These are phyloP conservation scores for Acephala macrosclerotiorum DNA, from an alignment of 2,329 filamentous ascomycete genomes.

Conservation along the genomic window DNA sequence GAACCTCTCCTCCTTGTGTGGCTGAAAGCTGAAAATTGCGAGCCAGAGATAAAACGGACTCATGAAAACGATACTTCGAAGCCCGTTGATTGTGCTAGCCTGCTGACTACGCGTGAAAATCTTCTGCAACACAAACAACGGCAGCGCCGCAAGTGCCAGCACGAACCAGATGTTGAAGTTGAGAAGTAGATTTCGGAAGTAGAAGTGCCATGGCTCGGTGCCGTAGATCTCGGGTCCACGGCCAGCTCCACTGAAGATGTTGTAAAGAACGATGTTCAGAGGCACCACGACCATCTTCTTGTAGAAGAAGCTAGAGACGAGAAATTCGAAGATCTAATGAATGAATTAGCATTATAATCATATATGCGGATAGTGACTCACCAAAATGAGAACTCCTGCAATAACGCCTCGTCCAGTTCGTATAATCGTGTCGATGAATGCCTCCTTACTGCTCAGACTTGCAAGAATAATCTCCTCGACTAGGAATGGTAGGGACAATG, in stretches of 20 bases:
- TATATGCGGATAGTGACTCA: constrained; percentile 23
- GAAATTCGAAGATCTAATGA: constrained; percentile 70
- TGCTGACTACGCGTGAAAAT: constrained; percentile 65
- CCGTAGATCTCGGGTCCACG: constrained; percentile 91
- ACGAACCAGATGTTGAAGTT: constrained; percentile 98
- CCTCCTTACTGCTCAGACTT: constrained; percentile 61
- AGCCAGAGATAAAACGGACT: constrained; percentile 95
- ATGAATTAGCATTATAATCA: constrained; percentile 38
- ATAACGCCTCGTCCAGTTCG: constrained; percentile 73
- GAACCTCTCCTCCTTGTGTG: constrained; percentile 97
- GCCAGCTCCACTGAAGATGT: constrained; percentile 82
- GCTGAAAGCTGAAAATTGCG: constrained; percentile 86
- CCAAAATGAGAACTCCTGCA: constrained; percentile 41
- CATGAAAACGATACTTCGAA: constrained; percentile 81
- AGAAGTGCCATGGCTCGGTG: constrained; percentile 96
- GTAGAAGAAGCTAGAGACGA: constrained; percentile 86
- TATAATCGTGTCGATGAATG: constrained; percentile 64
- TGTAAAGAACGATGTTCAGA: constrained; percentile 95
- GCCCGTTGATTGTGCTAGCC: constrained; percentile 68
- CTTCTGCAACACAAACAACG: constrained; percentile 79
- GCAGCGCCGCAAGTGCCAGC: constrained; percentile 76
- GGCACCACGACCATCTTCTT: constrained; percentile 78
- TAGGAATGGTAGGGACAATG: constrained; percentile 81
- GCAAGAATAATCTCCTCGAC: constrained; percentile 75
- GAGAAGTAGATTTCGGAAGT: constrained; percentile 86